These are phyloP conservation scores for Nakataea oryzae DNA, from an alignment of 2,329 filamentous ascomycete species.

Conservation along the genomic window DNA sequence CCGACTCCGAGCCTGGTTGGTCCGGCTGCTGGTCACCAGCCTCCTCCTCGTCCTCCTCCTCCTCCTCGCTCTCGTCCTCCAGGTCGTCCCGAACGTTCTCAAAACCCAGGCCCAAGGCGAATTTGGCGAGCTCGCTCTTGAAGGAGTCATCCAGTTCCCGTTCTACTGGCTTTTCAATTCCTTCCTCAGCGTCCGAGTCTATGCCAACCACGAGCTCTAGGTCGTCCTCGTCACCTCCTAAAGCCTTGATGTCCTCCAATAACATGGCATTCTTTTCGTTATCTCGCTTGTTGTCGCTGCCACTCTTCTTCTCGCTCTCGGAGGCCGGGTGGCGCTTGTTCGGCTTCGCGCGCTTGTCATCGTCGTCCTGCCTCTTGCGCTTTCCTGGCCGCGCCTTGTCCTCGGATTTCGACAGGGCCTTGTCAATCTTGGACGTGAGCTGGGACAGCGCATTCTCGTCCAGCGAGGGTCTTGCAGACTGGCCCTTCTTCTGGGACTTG, in stretches of 20 bases:
- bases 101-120: conserved; percentile 39
- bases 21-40: conserved; percentile 11
- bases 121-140: conserved; percentile 39
- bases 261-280: conserved; percentile 20
- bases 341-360: conserved; percentile 18
- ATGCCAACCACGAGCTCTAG: conserved; percentile 48
- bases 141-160: conserved; percentile 19
- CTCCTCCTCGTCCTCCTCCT: conserved; percentile 24
- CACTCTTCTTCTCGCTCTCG: conserved; percentile 9
- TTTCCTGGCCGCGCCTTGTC: conserved; percentile 18
- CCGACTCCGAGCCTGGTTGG: conserved; percentile 13
- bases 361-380: conserved; percentile 20
- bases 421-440: conserved; percentile 47
- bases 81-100: conserved; percentile 28
- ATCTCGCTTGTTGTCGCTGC: conserved; percentile 10
- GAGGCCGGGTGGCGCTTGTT: conserved; percentile 16
- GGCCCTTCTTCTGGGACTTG: conserved; percentile 25
- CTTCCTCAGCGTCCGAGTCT: conserved; percentile 37
- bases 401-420: conserved; percentile 31
- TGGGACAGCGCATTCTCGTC: conserved; percentile 39
- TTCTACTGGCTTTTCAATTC: conserved; percentile 16
- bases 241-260: conserved; percentile 51
- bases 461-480: conserved; percentile 21
- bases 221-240: conserved; percentile 57
- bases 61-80: conserved; percentile 22